Evolutionary conservation across 345 rosid genomes (phyloP), one percentile per base, ranked within the genome.

Genomic region (Combretum micranthum): DNA sequence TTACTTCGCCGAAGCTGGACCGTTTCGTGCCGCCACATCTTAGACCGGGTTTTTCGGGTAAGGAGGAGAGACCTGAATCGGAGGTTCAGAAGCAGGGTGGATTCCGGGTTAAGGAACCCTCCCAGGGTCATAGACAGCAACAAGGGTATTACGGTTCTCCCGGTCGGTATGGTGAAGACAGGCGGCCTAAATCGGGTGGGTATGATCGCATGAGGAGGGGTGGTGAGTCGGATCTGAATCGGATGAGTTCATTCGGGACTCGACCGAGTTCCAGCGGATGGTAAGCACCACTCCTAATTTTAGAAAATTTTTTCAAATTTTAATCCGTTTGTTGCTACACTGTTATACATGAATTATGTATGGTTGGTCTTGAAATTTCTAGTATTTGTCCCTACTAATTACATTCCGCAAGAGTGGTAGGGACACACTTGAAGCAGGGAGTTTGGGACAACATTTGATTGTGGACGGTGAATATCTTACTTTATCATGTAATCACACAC

Each of bases 1-100:
- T 32, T 39, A 46, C 59, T 47, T 69, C 69, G 25, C 69, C 79
- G 13, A 89, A 83, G 56, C 69, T 75, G 32, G 60, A 72, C 54
- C 73, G 76, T 64, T 90, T 90, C 45, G 86, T 90, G 53, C 96
- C 97, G 26, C 97, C 97, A 52, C 96, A 90, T 83, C 97, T 90
- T 26, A 83, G 97, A 69, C 97, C 96, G 18, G 94, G 94, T 11
- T 87, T 85, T 53, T 72, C 56, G 12, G 82, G 83, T 9, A 85
- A 64, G 60, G 82, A 87, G 66, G 89, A 80, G 72, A 79, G 61
- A 60, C 86, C 82, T 4, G 74, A 56, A 10, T 66, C 63, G 14
- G 71, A 70, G 60, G 69, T 65, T 47, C 61, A 19, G 44, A 56
- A 47, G 60, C 67, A 63, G 67, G 45, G 21, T 25, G 45, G 53